These are phyloP conservation scores for Rhizoclosmatium globosum DNA, from an alignment of 192 early-diverging fungal species.

Conservation along the genomic window DNA sequence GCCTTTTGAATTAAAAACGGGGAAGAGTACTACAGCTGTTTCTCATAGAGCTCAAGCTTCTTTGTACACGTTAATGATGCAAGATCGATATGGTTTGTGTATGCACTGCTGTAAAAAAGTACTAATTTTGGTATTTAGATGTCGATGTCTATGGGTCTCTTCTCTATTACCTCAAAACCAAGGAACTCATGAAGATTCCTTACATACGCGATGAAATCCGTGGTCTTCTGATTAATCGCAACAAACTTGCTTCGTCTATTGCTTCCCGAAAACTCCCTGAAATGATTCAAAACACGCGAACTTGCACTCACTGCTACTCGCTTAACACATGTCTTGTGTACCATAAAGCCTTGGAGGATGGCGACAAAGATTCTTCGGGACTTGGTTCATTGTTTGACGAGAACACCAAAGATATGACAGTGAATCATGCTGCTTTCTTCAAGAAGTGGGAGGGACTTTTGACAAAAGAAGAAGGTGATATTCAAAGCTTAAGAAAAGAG, in stretches of 20 bases:
- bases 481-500: slow-evolving; percentile 43
- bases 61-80: slow-evolving; percentile 85
- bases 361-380: slow-evolving; percentile 61
- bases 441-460: slow-evolving; percentile 81
- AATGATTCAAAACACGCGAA: slow-evolving; percentile 68
- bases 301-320: slow-evolving; percentile 75
- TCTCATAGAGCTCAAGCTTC: slow-evolving; percentile 84
- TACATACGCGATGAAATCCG: slow-evolving; percentile 71
- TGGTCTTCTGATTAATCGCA: slow-evolving; percentile 76
- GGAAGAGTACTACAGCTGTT: slow-evolving; percentile 63
- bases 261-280: slow-evolving; percentile 64
- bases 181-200: slow-evolving; percentile 72
- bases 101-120: not conserved
- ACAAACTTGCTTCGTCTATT: slow-evolving; percentile 72
- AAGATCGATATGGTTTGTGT: slow-evolving; percentile 78
- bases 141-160: slow-evolving; percentile 71
- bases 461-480: slow-evolving; percentile 75
- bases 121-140: slow-evolving; percentile 49
- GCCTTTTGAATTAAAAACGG: slow-evolving; percentile 93
- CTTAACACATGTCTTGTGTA: slow-evolving; percentile 73
- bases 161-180: slow-evolving; percentile 79
- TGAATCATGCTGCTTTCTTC: slow-evolving; percentile 73
- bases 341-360: slow-evolving; percentile 79
- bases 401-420: slow-evolving; percentile 65
- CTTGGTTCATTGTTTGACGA: slow-evolving; percentile 70